These are phyloP conservation scores for Venturia pyrina DNA, from an alignment of 2,329 filamentous ascomycete species.

Conservation along the genomic window DNA sequence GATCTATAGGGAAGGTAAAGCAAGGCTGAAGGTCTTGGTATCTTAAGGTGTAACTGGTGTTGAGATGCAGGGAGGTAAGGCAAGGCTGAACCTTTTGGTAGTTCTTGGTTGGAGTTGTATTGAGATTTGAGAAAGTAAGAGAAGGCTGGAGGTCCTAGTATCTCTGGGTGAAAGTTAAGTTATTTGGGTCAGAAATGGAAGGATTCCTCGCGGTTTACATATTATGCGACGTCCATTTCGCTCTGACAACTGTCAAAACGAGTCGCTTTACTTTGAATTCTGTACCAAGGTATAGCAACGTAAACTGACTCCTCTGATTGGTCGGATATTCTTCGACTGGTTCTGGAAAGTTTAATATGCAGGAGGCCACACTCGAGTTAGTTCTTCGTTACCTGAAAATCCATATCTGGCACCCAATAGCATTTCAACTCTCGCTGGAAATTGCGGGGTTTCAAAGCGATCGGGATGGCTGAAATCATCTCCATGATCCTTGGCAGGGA, in stretches of 20 bases:
- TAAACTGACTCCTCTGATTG: not conserved
- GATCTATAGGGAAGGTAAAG: not conserved
- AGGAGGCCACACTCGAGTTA: not conserved
- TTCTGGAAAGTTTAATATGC: not conserved
- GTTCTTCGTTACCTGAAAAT: not conserved
- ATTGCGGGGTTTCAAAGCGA: no score
- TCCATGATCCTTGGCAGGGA: no score
- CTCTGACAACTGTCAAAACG: not conserved
- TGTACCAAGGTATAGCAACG: not conserved
- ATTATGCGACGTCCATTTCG: not conserved
- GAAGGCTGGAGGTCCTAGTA: no score
- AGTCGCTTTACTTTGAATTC: not conserved
- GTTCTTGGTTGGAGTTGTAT: no score
- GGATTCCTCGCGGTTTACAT: not conserved
- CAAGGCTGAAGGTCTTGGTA: not conserved
- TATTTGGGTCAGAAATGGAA: not conserved
- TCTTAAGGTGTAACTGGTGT: not conserved
- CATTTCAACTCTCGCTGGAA: no score
- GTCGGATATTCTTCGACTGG: not conserved
- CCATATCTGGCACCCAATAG: not conserved
- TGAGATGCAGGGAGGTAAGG: not conserved
- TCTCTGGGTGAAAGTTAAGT: no score
- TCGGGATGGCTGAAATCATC: no score
- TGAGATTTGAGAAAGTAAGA: no score
- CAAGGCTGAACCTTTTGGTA: no score